Percentiles rank a stretch among this genome's conserved stretches.
These are phyloP conservation scores for Corinectria fuckeliana DNA, from an alignment of 2,329 filamentous ascomycete genomes.

Conservation along the genomic window DNA sequence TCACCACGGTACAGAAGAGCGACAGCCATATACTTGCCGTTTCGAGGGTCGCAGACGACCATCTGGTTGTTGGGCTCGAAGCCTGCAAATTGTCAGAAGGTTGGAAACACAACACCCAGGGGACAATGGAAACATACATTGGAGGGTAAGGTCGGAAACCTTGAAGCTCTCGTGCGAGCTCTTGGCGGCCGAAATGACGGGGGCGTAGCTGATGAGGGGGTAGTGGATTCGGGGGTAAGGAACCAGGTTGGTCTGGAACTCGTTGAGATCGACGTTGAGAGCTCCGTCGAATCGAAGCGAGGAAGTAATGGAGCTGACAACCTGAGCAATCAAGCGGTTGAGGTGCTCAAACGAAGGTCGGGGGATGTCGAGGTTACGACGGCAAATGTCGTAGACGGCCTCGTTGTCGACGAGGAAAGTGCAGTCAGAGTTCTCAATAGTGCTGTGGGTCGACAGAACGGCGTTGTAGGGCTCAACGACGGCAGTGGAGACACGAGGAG, in stretches of 20 bases:
- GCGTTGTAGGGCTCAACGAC: slow-evolving; percentile 79
- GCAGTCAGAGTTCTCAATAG: slow-evolving; percentile 79
- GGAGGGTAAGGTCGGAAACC: slow-evolving; percentile 77
- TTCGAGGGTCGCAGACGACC: slow-evolving; percentile 76
- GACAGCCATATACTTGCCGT: slow-evolving; percentile 80
- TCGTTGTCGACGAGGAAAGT: slow-evolving; percentile 80
- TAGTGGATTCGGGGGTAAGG: slow-evolving; percentile 78
- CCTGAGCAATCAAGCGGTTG: slow-evolving; percentile 76
- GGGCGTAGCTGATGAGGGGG: slow-evolving; percentile 75
- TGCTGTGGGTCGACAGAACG: slow-evolving; percentile 76
- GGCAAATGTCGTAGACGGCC: slow-evolving; percentile 78
- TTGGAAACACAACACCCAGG: neutral
- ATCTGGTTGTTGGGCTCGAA: slow-evolving; percentile 83
- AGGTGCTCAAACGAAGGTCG: slow-evolving; percentile 74
- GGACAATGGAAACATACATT: slow-evolving; percentile 59
- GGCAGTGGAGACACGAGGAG: slow-evolving; percentile 72
- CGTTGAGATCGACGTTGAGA: slow-evolving; percentile 77
- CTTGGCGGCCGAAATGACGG: slow-evolving; percentile 75
- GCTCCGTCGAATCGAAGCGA: slow-evolving; percentile 75
- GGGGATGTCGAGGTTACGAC: slow-evolving; percentile 72
- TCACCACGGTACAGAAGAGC: slow-evolving; percentile 76
- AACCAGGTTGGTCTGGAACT: slow-evolving; percentile 80
- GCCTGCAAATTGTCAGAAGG: slow-evolving; percentile 53
- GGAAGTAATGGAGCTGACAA: slow-evolving; percentile 77
- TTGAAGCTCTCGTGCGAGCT: slow-evolving; percentile 89